Base-by-base conservation (phyloP, 2,329 filamentous ascomycete species). In the Sclerotinia glacialis region DNA sequence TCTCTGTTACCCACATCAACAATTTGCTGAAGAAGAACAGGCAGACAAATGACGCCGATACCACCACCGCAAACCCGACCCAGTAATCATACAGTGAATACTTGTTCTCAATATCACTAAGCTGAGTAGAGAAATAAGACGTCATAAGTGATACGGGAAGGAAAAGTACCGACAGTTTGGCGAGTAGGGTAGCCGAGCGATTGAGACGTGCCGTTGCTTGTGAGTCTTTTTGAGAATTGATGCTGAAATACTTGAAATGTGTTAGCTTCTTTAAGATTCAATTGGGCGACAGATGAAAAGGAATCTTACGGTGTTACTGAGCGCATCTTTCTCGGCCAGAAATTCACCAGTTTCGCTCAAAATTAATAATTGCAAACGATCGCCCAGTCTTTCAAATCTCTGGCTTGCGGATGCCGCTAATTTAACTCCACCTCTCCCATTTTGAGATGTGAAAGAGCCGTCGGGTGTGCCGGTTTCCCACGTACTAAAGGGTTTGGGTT, bases 101-200 rank as follows among this genome's bases (percentile, higher is more conserved):
- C n/a, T 79, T 77, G 9, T 76, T 75, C 59, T 84, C 80, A 12
- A 87, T 78, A 5, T 85, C 83, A 9, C 80, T 77, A 60, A 92
- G 84, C 74, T 90, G 83, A 1, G 88, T 83, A 7, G 86, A 88
- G 76, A 92, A 93, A 77, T 92, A 93, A 42, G 82, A 86, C 4
- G 89, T 91, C 85, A 92, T 87, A 59, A 92, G 82, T 71, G 84
- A 89, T 68, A 92, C 88, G 0, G 90, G 90, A 65, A 92, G 81
- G 78, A 93, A 93, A 62, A 92, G 80, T 50, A 92, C 89, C 16
- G 87, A 90, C 7, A 89, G 85, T 75, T 93, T 92, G 56, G 89
- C 89, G 14, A 93, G 81, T 6, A 93, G 79, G 5, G 91, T 86
- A 4, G 89, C 90, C 69, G 89, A 87, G 67, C 89, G 82, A 0